Evolutionary conservation across 2,329 filamentous ascomycete genomes (phyloP).

Genomic region (Fusarium miscanthi): DNA sequence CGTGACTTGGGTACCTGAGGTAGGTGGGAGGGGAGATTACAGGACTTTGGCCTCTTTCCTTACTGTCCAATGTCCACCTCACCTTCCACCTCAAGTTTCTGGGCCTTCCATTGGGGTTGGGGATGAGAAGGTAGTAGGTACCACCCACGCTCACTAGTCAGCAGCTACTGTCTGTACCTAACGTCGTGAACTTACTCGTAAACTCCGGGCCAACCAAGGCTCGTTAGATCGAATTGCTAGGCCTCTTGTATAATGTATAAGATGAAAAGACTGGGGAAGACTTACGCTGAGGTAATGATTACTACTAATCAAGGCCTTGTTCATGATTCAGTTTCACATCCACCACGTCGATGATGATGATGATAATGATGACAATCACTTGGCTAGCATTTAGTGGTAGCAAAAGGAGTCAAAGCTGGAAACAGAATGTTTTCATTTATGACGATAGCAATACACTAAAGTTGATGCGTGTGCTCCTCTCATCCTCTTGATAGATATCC

Average conservation of each 20-base stretch:
- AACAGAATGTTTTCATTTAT: slow-evolving; percentile 14
- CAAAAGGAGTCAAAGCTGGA: background rate
- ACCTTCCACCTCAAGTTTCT: background rate
- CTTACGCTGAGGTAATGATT: background rate
- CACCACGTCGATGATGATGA: slow-evolving; percentile 1
- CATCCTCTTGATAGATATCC: slow-evolving; percentile 5
- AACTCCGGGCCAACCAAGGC: slow-evolving; percentile 14
- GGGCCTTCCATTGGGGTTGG: background rate
- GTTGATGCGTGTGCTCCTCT: background rate
- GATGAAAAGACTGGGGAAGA: background rate
- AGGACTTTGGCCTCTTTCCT: slow-evolving; percentile 33
- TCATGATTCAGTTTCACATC: slow-evolving; percentile 26
- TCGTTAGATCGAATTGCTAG: slow-evolving; percentile 9
- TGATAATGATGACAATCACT: slow-evolving; percentile 2
- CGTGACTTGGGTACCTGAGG: background rate
- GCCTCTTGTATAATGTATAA: background rate
- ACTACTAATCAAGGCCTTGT: background rate
- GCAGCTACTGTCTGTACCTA: slow-evolving; percentile 1
- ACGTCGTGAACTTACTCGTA: background rate
- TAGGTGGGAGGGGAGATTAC: slow-evolving; percentile 36
- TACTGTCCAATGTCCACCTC: slow-evolving; percentile 3
- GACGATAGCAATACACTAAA: slow-evolving; percentile 9
- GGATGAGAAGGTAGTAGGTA: slow-evolving; percentile 10
- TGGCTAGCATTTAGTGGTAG: background rate
- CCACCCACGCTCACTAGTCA: background rate